Conservation (phyloP, 768 basidiomycete genomes). For the Serpula lacrymans region DNA sequence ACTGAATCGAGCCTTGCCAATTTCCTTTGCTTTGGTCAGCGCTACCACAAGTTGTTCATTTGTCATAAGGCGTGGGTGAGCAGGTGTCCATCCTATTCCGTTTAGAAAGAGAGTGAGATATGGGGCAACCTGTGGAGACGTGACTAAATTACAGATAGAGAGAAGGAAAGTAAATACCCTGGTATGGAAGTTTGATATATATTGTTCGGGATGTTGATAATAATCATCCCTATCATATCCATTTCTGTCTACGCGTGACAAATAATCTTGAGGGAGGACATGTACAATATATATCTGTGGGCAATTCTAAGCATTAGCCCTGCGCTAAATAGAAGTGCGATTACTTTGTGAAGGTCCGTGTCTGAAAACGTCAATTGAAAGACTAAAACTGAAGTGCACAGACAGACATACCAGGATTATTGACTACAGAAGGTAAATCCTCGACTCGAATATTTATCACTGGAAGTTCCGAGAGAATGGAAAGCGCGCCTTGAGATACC, state of each 20-base stretch:
- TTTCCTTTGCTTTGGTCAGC: conserved; percentile 42
- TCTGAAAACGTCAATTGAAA: conserved; percentile 30
- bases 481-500: conserved; percentile 74
- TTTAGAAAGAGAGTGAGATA: conserved; percentile 84
- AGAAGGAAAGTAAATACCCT: conserved; percentile 41
- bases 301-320: neutral
- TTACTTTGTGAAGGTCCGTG: conserved; percentile 56
- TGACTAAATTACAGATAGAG: neutral
- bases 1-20: conserved; percentile 57
- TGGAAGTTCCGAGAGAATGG: conserved; percentile 70
- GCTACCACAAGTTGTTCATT: conserved; percentile 56
- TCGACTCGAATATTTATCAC: conserved; percentile 52
- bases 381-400: conserved; percentile 1
- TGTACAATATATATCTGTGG: conserved; percentile 74
- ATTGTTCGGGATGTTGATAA: conserved; percentile 65
- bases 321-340: neutral
- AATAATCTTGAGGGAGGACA: conserved; percentile 64
- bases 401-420: conserved; percentile 42
- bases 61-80: conserved; percentile 77
- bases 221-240: conserved; percentile 66
- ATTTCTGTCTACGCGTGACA: conserved; percentile 52
- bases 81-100: conserved; percentile 79
- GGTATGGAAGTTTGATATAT: conserved; percentile 63
- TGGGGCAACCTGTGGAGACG: conserved; percentile 66
- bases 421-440: conserved; percentile 57